Conservation (phyloP, 805 yeast genomes). For the Metschnikowia vanudenii region DNA sequence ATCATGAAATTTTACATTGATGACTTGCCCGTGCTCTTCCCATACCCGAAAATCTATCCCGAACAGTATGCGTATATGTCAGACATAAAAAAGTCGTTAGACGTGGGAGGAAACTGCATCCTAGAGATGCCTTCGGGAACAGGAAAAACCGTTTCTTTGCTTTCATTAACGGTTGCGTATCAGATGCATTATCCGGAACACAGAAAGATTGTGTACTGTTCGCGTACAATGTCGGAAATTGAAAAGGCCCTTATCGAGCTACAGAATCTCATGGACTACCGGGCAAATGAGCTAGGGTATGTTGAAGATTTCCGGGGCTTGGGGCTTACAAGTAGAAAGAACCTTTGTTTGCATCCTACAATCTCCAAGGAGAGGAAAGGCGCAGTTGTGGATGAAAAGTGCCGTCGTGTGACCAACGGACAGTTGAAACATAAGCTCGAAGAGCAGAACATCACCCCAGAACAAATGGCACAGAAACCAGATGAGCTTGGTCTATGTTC, state of each 20-base stretch:
- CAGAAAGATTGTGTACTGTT: slow-evolving; percentile 90
- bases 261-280: slow-evolving; percentile 80
- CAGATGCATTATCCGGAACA: slow-evolving; percentile 95
- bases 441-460: slow-evolving; percentile 42
- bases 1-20: slow-evolving; percentile 80
- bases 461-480: slow-evolving; percentile 46
- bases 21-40: slow-evolving; percentile 92
- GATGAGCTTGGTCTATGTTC: slow-evolving; percentile 58
- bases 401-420: slow-evolving; percentile 93
- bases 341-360: slow-evolving; percentile 85
- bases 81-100: slow-evolving; percentile 88
- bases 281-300: slow-evolving; percentile 79
- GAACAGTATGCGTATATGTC: slow-evolving; percentile 98
- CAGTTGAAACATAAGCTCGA: slow-evolving; percentile 68
- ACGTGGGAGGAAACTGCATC: slow-evolving; percentile 95
- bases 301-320: slow-evolving; percentile 90
- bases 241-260: slow-evolving; percentile 95
- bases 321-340: slow-evolving; percentile 92
- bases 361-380: slow-evolving; percentile 90
- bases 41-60: slow-evolving; percentile 95
- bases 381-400: slow-evolving; percentile 89
- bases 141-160: slow-evolving; percentile 90
- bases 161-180: slow-evolving; percentile 90
- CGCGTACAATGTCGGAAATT: slow-evolving; percentile 99
- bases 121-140: slow-evolving; percentile 99